Percentiles rank a stretch among this genome's conserved stretches.
These are phyloP conservation scores for Castanea mollissima DNA, from an alignment of 306 rosid genomes.

Conservation along the genomic window DNA sequence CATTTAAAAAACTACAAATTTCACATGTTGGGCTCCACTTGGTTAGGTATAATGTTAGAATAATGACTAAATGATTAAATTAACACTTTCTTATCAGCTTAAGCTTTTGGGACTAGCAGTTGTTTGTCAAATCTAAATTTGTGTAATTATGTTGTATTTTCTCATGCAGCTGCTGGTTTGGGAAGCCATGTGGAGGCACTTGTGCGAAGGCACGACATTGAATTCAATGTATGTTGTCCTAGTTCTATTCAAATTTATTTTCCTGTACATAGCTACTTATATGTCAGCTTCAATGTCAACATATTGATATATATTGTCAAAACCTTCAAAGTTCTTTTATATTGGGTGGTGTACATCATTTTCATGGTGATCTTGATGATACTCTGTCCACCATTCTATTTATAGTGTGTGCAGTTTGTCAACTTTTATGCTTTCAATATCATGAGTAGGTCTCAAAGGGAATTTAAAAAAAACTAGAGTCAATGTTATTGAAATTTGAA, in stretches of 20 bases:
- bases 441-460: too few relatives aligned
- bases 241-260: slow-evolving; percentile 12
- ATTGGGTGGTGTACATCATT: neutral
- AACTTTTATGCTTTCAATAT: neutral
- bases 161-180: slow-evolving; percentile 85
- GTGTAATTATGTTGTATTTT: slow-evolving; percentile 26
- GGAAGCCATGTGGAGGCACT: slow-evolving; percentile 95
- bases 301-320: neutral
- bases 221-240: slow-evolving; percentile 66
- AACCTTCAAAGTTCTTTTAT: neutral
- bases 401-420: neutral
- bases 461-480: too few relatives aligned
- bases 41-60: too few relatives aligned
- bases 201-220: slow-evolving; percentile 77
- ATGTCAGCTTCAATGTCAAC: neutral
- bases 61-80: neutral
- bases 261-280: neutral
- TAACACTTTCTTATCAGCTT: too few relatives aligned
- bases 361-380: neutral
- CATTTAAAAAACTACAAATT: too few relatives aligned
- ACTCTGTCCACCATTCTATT: neutral
- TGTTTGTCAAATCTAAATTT: too few relatives aligned
- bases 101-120: too few relatives aligned
- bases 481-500: too few relatives aligned
- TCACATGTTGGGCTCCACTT: too few relatives aligned